phyloP scores from a whole-genome alignment of 345 rosid genomes.

The Eucalyptus victrix region DNA sequence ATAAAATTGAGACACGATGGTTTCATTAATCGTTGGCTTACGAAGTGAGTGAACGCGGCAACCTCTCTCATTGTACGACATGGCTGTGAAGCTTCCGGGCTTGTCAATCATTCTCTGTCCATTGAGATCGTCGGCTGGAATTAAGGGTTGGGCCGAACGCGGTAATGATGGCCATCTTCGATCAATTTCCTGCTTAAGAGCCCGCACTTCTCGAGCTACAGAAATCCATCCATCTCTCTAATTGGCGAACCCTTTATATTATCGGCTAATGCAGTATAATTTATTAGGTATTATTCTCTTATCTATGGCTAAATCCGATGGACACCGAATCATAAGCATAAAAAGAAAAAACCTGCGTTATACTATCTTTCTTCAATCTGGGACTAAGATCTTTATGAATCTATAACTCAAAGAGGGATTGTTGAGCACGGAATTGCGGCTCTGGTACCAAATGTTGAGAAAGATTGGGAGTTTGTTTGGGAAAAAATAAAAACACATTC shows the following conservation, averaged over 20 bases:
- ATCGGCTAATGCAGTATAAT: not conserved
- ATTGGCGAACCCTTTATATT: not conserved
- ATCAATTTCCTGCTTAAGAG: not conserved
- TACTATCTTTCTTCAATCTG: not conserved
- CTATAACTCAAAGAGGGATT: not conserved
- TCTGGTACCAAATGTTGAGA: not conserved
- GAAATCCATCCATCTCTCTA: not conserved
- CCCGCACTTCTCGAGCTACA: not conserved
- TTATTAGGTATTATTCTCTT: not conserved
- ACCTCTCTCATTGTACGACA: not conserved
- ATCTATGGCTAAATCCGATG: not conserved
- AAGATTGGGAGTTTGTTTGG: not conserved
- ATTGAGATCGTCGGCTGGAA: not conserved
- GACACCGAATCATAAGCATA: not conserved
- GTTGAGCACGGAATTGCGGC: not conserved
- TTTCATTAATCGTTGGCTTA: not conserved
- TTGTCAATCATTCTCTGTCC: not conserved
- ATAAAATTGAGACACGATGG: not conserved
- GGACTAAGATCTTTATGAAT: not conserved
- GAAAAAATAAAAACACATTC: not conserved
- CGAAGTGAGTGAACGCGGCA: not conserved
- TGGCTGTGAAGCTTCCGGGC: not conserved
- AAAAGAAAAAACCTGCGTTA: not conserved
- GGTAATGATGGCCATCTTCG: not conserved
- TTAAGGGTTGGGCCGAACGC: not conserved